Evolutionary conservation across 2,329 filamentous ascomycete genomes (phyloP), one percentile per base, ranked within the genome.

Genomic region (Scorias spongiosa): DNA sequence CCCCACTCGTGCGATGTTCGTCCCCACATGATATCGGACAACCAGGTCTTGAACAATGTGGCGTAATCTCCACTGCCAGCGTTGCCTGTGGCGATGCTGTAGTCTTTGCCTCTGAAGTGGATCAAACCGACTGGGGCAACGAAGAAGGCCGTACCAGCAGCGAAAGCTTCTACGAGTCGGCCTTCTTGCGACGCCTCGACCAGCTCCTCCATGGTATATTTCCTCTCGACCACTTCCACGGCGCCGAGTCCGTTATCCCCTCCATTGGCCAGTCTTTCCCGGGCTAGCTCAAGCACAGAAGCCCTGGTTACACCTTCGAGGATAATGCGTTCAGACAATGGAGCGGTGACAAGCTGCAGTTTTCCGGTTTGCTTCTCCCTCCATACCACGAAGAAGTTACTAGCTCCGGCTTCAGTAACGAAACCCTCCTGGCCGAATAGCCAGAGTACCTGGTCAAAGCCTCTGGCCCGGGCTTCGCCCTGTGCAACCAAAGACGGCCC

Each of bases 381-480:
- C 84, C 82, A 87, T 10, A 94, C 69, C 7, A 93, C 70, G 57
- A 95, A 93, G 67, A 94, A 94, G 66, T 95, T 95, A 57, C 78
- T 84, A 10, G 86, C 88, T 4, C 88, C 88, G 2, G 88, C 88
- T 68, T 95, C 88, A 2, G 88, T 95, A 50, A 93, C 87, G 58
- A 77, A 76, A 42, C 75, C 76, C 53, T 89, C 72, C 36, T 75
- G 63, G 1, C 86, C 86, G 57, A 93, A 91, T 42, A 95, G 72
- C 88, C 88, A 95, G n/a, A 95, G 74, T 44, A 95, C 81, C 71
- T 95, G 89, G 58, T 89, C 76, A 64, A 78, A 95, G 0, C 89
- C 88, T 36, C 75, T 66, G 10, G 67, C 68, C 44, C 78, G 69
- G 2, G 88, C 88, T 62, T 88, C 82, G 14, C 73, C 72, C 41